Percentiles rank a stretch among this genome's conserved stretches.
Conservation (phyloP, 2,329 filamentous ascomycete genomes). For the Cladosporium sp. region DNA sequence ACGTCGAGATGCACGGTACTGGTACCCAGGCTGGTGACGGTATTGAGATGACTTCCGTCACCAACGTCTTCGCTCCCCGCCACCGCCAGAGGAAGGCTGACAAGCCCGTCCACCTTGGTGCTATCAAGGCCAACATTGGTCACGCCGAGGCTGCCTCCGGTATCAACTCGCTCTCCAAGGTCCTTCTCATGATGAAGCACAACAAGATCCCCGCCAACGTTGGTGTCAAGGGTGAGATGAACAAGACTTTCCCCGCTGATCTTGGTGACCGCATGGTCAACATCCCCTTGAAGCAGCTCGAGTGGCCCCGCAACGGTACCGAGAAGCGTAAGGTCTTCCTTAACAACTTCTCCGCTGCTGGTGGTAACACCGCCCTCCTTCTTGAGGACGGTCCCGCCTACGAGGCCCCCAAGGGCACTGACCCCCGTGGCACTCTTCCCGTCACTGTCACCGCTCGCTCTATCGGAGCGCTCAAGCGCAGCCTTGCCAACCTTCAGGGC, state of each 20-base stretch:
- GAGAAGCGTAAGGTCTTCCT: constrained; percentile 48
- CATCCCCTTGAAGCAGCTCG: constrained; percentile 44
- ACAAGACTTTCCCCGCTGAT: constrained; percentile 53
- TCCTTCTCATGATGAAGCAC: constrained; percentile 52
- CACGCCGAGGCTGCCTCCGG: constrained; percentile 53
- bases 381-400: constrained; percentile 48
- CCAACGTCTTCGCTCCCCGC: constrained; percentile 57
- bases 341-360: constrained; percentile 52
- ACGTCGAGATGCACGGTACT: constrained; percentile 87
- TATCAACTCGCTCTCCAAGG: constrained; percentile 52
- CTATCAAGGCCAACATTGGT: constrained; percentile 54
- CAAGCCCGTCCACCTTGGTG: constrained; percentile 49
- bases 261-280: constrained; percentile 50
- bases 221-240: constrained; percentile 53
- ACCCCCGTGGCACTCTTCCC: constrained; percentile 45
- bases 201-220: constrained; percentile 52
- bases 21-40: constrained; percentile 82
- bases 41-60: constrained; percentile 76
- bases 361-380: constrained; percentile 52
- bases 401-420: constrained; percentile 37
- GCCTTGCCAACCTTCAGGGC: constrained; percentile 45
- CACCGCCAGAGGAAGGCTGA: constrained; percentile 47
- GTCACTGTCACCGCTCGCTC: constrained; percentile 49
- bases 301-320: constrained; percentile 45
- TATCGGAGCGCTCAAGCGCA: constrained; percentile 49